Evolutionary conservation across 2,329 filamentous ascomycete species (phyloP), one percentile per base, ranked within the genome.

Genomic region (Stachybotrys chartarum): DNA sequence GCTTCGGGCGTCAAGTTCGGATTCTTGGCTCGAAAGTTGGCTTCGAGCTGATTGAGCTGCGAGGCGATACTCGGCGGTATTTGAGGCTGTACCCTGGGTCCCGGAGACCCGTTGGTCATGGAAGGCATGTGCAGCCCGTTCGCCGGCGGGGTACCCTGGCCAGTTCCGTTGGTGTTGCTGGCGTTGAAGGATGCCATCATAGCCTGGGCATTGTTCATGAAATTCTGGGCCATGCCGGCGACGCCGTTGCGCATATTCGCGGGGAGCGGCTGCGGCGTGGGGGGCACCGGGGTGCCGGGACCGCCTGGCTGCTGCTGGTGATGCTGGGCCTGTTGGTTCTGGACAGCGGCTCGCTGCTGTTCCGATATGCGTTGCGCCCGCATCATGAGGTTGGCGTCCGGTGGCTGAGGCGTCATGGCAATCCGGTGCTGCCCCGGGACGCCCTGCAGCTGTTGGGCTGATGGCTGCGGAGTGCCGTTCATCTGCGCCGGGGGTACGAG

Each of bases 341-440:
- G 76, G 4, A 79, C 74, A 12, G 74, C 75, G 45, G 73, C 76
- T 14, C 82, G 77, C 63, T 86, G 84, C 62, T 85, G 82, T 63
- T 88, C 84, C 11, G 87, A 79, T 47, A 89, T 83, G 48, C 83
- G 81, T 54, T 85, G 83, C 16, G 85, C 81, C 63, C 87, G 85
- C 62, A 86, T 74, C 61, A 85, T 77, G 50, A 85, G 69, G 54
- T 77, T 78, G 30, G 81, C 72, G 57, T 85, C 81, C 3, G 81
- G 66, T 45, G 68, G 68, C 46, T 68, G 66, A 42, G 70, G 70
- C 3, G 69, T 67, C 60, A 71, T 69, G 2, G 83, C 80, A 74
- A 90, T 80, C 54, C 86, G 80, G 54, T 82, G 78, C 59, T 87
- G 80, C 6, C 74, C 75, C 58, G 80, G 75, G 61, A 74, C 61